Evolutionary conservation across 495 filamentous ascomycete species (phyloP).

Genomic region (Penicillium macrosclerotiorum): DNA sequence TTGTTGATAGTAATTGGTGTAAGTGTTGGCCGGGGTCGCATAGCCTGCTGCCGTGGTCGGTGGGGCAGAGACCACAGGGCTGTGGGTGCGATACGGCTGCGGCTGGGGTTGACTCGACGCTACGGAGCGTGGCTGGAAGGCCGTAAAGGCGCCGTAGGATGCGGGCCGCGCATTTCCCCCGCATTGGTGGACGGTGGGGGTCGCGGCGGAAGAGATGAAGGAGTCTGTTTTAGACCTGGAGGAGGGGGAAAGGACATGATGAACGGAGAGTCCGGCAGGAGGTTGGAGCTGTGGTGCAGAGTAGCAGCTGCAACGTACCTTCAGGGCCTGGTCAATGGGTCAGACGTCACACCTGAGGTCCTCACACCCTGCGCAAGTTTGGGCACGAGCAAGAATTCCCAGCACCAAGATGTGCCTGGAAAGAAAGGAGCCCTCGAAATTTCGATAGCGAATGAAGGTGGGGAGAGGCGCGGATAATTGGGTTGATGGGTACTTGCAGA

Average conservation of each 20-base stretch:
- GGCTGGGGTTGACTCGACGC: conserved; percentile 45
- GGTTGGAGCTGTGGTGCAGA: conserved; percentile 33
- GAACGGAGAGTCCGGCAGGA: conserved; percentile 61
- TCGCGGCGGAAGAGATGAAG: conserved; percentile 76
- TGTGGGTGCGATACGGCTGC: conserved; percentile 42
- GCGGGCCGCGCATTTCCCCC: conserved; percentile 31
- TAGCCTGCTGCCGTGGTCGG: conserved; percentile 42
- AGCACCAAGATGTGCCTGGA: no score
- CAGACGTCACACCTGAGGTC: conserved; percentile 40
- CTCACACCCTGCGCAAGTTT: conserved; percentile 10
- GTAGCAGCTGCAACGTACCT: conserved; percentile 58
- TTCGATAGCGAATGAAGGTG: no score
- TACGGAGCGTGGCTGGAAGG: conserved; percentile 65
- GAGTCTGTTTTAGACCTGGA: conserved; percentile 76
- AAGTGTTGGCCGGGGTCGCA: conserved; percentile 31
- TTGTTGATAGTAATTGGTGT: conserved; percentile 38
- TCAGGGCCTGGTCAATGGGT: conserved; percentile 45
- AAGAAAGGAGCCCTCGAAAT: no score
- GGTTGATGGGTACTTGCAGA: no score
- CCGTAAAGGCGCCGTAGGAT: conserved; percentile 46
- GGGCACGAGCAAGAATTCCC: no score
- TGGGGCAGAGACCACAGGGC: conserved; percentile 41
- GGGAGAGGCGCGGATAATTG: no score
- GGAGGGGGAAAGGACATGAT: conserved; percentile 94
- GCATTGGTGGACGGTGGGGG: conserved; percentile 64